Base-by-base conservation (phyloP, 169 alveolate species). In the Plasmodium gaboni region DNA sequence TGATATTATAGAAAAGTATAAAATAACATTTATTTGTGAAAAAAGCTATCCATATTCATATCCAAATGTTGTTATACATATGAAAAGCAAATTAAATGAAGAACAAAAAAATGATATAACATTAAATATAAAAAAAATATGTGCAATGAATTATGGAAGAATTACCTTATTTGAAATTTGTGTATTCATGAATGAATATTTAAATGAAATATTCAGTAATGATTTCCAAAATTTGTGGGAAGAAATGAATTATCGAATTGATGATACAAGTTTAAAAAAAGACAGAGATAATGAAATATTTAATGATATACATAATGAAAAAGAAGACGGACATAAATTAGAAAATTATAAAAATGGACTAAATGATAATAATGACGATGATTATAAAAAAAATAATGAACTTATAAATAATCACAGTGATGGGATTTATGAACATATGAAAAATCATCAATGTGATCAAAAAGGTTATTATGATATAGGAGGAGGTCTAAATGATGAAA, bases 71-170 rank as follows among this genome's bases (percentile, higher is more conserved):
- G 32, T 7, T 24, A 51, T 78, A 78, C n/a, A 67, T 44, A 64
- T 65, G 32, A 65, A 60, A 51, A 65, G 42, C 5, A 44, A 55
- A 19, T 59, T 78, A 19, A 67, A 72, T 57, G 74, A 78, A 42
- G 68, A 78, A 28, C 78, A 78, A 57, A 64, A 19, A 24, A 78
- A 53, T 32, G 57, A 28, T 28, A 53, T 78, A 2, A 64, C 32
- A 13, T 50, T 51, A 44, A 78, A 59, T 19, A 50, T 78, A 48
- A 78, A 64, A 24, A 78, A 64, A 32, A 78, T 78, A 26, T 78
- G 80, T 12, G 89, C 89, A 50, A 78, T 63, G 53, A 78, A 78
- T 65, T 78, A 78, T 65, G 89, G 89, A n/a, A 15, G 89, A 57
- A 78, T 78, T 46, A 78, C 76, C 12, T 69, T 78, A 50, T 78